Evolutionary conservation across 495 filamentous ascomycete species (phyloP), one percentile per base, ranked within the genome.

Genomic region (Penicillium daleae): DNA sequence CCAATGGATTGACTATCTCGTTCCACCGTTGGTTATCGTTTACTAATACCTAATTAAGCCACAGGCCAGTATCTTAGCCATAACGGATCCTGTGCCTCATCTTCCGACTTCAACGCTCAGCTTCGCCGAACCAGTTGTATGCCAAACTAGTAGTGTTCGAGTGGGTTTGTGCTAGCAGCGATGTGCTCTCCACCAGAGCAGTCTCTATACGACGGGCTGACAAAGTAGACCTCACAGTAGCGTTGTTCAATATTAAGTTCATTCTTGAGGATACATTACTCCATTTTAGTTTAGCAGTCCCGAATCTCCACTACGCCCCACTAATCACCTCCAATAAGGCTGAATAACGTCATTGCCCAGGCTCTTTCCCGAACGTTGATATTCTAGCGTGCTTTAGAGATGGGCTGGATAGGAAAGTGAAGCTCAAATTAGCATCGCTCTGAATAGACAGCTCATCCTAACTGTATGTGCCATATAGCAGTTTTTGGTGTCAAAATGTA

Each of bases 111-210:
- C 48, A 50, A 50, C 48, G 48, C 48, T 27, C 48, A 50, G 48
- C 48, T 50, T 50, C 48, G 48, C 48, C 4, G 48, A 50, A 50
- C 48, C 48, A 13, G 48, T 50, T 50, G 24, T 50, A 10, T 50
- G 22, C 48, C 48, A 24, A 50, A 50, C 22, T 50, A 29, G 48
- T 50, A 50, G 48, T 50, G 48, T 50, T 50, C 48, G 48, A 50
- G 48, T 29, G 48, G 48, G 48, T 17, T 50, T 50, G 48, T 27
- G 4, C 22, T 50, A 50, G 22, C 22, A 27, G 48, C 48, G 48
- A 10, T 50, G 48, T 50, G 48, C 48, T 50, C 24, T 50, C 48
- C 48, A 50, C 48, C 2, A 50, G 22, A 50, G 48, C 48, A 50
- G 24, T 31, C 22, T 27, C 22, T 50, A 6, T 50, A 50, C 10